These are phyloP conservation scores for Podila horticola DNA, from an alignment of 192 early-diverging fungal species.

Conservation along the genomic window DNA sequence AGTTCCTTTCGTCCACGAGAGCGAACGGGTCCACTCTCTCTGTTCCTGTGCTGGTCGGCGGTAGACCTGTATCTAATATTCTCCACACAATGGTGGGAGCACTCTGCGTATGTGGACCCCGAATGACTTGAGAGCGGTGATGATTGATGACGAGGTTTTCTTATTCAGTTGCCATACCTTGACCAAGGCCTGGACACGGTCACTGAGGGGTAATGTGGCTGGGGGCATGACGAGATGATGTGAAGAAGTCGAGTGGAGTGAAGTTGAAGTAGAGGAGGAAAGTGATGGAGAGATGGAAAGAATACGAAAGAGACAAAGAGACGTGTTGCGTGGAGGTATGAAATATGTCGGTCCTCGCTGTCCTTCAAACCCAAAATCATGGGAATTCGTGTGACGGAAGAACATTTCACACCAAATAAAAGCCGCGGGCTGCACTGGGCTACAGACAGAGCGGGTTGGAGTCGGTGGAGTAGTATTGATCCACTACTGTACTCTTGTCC, in stretches of 20 bases:
- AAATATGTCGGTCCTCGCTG: not conserved
- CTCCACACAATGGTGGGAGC: too few relatives aligned
- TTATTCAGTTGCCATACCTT: constrained; percentile 22
- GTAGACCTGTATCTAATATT: too few relatives aligned
- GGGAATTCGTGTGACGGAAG: not conserved
- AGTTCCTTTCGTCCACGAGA: too few relatives aligned
- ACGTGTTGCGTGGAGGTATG: not conserved
- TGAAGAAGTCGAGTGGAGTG: not conserved
- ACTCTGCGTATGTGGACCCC: too few relatives aligned
- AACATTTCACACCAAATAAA: not conserved
- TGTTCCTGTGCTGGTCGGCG: too few relatives aligned
- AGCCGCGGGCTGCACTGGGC: not conserved
- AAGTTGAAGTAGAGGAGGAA: not conserved
- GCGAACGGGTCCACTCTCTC: too few relatives aligned
- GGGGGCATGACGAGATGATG: constrained; percentile 22
- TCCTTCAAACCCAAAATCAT: constrained; percentile 1
- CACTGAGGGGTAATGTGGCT: constrained; percentile 16
- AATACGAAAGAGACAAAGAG: constrained; percentile 1
- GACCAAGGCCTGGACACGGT: constrained; percentile 22
- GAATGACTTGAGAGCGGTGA: too few relatives aligned
- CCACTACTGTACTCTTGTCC: too few relatives aligned
- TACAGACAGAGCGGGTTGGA: too few relatives aligned
- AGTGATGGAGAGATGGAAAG: constrained; percentile 9
- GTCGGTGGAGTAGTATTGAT: too few relatives aligned
- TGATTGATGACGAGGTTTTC: too few relatives aligned